Conservation (phyloP, 305 asterid species). For the Nicotiana rustica region DNA sequence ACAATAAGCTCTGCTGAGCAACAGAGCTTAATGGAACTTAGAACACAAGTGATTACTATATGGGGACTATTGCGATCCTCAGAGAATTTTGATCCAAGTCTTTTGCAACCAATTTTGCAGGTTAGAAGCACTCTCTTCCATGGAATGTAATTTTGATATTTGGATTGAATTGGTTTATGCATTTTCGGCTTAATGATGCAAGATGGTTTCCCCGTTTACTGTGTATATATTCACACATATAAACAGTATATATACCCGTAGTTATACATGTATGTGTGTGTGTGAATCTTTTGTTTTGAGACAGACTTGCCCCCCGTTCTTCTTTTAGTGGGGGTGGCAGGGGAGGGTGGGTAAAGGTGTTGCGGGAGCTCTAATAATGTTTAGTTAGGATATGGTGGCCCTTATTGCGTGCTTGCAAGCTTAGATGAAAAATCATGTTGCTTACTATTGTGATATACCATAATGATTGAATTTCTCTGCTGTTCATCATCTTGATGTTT, state of each 20-base stretch:
- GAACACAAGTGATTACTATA: slow-evolving; percentile 88
- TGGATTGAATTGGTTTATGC: slow-evolving; percentile 37
- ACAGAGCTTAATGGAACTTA: slow-evolving; percentile 85
- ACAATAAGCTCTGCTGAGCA: slow-evolving; percentile 64
- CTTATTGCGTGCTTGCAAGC: neutral
- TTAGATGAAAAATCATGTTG: slow-evolving; percentile 20
- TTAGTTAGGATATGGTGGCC: neutral
- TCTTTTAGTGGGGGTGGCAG: neutral
- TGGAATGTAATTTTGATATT: slow-evolving; percentile 32
- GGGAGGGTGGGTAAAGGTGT: neutral
- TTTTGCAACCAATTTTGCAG: slow-evolving; percentile 91
- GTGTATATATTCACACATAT: neutral
- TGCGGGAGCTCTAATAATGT: neutral
- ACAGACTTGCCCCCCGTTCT: neutral
- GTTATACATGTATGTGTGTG: neutral
- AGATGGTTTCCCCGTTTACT: slow-evolving; percentile 13
- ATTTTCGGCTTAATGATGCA: slow-evolving; percentile 22
- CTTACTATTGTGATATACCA: slow-evolving; percentile 3
- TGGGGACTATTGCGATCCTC: slow-evolving; percentile 89
- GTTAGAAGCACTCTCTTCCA: slow-evolving; percentile 49
- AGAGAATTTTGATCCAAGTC: slow-evolving; percentile 80
- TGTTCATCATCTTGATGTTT: slow-evolving; percentile 19
- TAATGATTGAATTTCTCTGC: slow-evolving; percentile 17
- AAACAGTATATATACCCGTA: neutral
- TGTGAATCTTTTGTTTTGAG: slow-evolving; percentile 14